phyloP scores from a whole-genome alignment of 805 yeast genomes.

The Torulaspora franciscae region DNA sequence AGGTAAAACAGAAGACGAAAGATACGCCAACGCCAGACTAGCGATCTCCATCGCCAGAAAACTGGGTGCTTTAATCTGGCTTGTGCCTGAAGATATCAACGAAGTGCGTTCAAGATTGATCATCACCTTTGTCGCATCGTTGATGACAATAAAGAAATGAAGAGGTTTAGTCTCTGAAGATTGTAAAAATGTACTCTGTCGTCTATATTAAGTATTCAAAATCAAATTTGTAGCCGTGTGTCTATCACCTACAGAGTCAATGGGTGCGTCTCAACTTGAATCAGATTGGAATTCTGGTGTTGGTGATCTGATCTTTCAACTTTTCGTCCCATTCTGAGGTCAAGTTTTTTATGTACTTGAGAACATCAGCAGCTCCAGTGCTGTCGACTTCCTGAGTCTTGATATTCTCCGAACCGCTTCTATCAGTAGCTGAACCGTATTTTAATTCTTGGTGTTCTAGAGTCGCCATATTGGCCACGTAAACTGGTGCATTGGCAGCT shows the following conservation, averaged over 20 bases:
- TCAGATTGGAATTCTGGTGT: conserved; percentile 38
- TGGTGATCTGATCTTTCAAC: conserved; percentile 66
- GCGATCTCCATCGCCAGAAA: conserved; percentile 98
- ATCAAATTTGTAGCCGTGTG: background rate
- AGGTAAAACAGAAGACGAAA: conserved; percentile 77
- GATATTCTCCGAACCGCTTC: conserved; percentile 62
- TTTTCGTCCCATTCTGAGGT: conserved; percentile 67
- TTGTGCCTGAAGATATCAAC: conserved; percentile 98
- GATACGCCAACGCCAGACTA: conserved; percentile 88
- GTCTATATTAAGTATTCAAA: background rate
- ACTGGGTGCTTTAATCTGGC: conserved; percentile 95
- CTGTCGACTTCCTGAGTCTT: conserved; percentile 51
- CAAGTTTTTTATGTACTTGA: conserved; percentile 54
- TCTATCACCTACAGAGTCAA: too few species aligned
- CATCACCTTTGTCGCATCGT: conserved; percentile 89
- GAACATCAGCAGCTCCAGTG: conserved; percentile 64
- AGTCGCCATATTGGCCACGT: conserved; percentile 52
- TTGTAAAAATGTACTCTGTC: conserved; percentile 6
- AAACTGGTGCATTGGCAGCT: conserved; percentile 84
- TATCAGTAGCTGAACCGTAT: conserved; percentile 68
- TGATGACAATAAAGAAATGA: conserved; percentile 62
- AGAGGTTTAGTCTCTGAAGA: background rate
- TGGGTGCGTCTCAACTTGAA: background rate
- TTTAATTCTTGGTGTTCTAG: conserved; percentile 51
- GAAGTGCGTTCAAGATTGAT: conserved; percentile 94